Evolutionary conservation across 257 asterid genomes (phyloP), one percentile per base, ranked within the genome.

Genomic region (Fraxinus anomala): DNA sequence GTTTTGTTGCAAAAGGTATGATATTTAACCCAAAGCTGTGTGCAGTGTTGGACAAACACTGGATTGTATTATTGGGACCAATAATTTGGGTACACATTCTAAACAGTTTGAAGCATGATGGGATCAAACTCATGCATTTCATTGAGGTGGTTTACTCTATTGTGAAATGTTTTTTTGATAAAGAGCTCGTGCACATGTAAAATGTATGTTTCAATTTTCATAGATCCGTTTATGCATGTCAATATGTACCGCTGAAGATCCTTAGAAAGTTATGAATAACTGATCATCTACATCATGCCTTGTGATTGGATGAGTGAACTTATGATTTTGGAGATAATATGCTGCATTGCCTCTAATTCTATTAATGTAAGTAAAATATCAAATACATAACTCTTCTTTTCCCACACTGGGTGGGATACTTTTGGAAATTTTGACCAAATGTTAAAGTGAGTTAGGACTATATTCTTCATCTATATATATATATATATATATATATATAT

Each of bases 1-100:
- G 91, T 88, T 87, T 88, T 87, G 90, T 86, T 76, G 91, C 92
- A 28, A 95, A 95, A 92, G 99, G 98, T 95, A 89, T 87, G 94
- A 81, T 73, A 73, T 85, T 85, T 77, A 81, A 54, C 63, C 75
- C 66, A 76, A 72, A 78, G 81, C 73, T 78, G 44, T 8, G 56
- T 65, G 70, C 26, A 51, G 40, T 68, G 34, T 70, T 73, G 47
- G 37, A 11, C 73, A 59, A 47, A 73, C 69, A 71, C 70, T 31
- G 39, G n/a, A 68, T 77, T 61, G 47, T 33, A 61, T 61, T 73
- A 68, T 39, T 30, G 37, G 81, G 19, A 73, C 23, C 65, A 66
- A 56, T 47, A 40, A 73, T 69, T 47, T 63, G 44, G 49, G 26
- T 72, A 72, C 70, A 44, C 54, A 68, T 61, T 61, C 68, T 63